A percentile compares a stretch with the other conserved stretches of the same genome.
phyloP scores from a whole-genome alignment of 2,329 filamentous ascomycete species.

The Cladophialophora psammophila region DNA sequence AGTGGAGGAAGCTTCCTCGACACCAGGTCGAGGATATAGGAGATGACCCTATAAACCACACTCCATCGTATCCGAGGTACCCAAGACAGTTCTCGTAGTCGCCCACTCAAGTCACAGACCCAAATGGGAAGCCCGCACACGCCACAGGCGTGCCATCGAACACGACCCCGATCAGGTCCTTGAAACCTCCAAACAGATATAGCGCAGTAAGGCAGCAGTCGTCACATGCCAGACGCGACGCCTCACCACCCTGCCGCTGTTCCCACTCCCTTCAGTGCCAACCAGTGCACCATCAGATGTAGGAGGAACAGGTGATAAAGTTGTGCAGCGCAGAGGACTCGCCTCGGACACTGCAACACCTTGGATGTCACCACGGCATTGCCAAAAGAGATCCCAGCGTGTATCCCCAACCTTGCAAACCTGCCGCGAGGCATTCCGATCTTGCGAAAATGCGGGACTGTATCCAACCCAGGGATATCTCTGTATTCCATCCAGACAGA shows the following conservation, averaged over 20 bases:
- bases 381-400: conserved; percentile 45
- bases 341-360: conserved; percentile 32
- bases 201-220: conserved; percentile 39
- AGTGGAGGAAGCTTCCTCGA: conserved; percentile 49
- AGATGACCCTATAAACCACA: conserved; percentile 59
- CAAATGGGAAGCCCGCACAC: conserved; percentile 44
- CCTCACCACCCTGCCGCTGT: conserved; percentile 41
- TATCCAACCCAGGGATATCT: conserved; percentile 47
- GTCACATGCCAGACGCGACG: conserved; percentile 49
- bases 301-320: conserved; percentile 22
- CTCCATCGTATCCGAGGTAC: conserved; percentile 19
- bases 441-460: conserved; percentile 55
- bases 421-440: conserved; percentile 58
- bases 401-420: conserved; percentile 52
- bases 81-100: conserved; percentile 12
- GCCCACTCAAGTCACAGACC: conserved; percentile 46
- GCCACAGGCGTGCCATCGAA: conserved; percentile 41
- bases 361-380: conserved; percentile 41
- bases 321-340: conserved; percentile 27
- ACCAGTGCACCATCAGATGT: conserved; percentile 43
- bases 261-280: conserved; percentile 42
- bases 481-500: conserved; percentile 52
- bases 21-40: conserved; percentile 60
- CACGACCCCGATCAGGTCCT: conserved; percentile 20
- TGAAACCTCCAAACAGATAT: conserved; percentile 21